Evolutionary conservation across 208 protist genomes (phyloP), one percentile per base, ranked within the genome.

Genomic region (Acanthamoeba triangularis): DNA sequence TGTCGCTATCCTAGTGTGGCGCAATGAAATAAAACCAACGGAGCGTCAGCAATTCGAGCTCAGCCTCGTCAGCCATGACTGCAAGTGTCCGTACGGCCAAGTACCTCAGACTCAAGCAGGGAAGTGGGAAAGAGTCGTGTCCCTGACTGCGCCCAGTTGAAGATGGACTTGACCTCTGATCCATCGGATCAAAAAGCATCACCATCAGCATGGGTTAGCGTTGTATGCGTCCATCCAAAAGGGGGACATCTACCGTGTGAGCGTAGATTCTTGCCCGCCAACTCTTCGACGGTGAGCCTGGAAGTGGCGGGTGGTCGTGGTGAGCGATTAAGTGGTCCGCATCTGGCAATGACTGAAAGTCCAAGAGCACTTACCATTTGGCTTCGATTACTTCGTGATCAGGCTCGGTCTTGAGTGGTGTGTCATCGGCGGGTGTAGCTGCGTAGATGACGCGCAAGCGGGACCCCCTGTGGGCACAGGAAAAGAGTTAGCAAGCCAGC

Each of bases 401-500:
- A 23, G 87, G 87, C 16, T 35, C 47, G 61, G 59, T 93, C 28
- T 93, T 93, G 59, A 76, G 87, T 14, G 87, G 87, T 11, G 87
- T 93, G 7, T 93, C 61, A 13, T 93, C 87, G 47, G 37, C 87
- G 10, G 87, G 61, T 0, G 0, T 28, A 2, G 87, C 87, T 8
- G 7, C 37, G 35, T 78, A 93, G 59, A 93, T 76, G 18, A 93
- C 87, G 5, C 87, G 87, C n/a, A 93, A 41, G 87, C 87, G 87
- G 7, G 61, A 74, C 25, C 63, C 41, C 61, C 87, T n/a, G n/a
- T n/a, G n/a, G n/a, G n/a, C n/a, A n/a, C n/a, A n/a, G n/a, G n/a
- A n/a, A n/a, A n/a, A n/a, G n/a, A n/a, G n/a, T n/a, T n/a, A n/a
- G n/a, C n/a, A n/a, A n/a, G n/a, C n/a, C n/a, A n/a, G n/a, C n/a